These are phyloP conservation scores for Didymella keratinophila DNA, from an alignment of 2,329 filamentous ascomycete genomes.

Conservation along the genomic window DNA sequence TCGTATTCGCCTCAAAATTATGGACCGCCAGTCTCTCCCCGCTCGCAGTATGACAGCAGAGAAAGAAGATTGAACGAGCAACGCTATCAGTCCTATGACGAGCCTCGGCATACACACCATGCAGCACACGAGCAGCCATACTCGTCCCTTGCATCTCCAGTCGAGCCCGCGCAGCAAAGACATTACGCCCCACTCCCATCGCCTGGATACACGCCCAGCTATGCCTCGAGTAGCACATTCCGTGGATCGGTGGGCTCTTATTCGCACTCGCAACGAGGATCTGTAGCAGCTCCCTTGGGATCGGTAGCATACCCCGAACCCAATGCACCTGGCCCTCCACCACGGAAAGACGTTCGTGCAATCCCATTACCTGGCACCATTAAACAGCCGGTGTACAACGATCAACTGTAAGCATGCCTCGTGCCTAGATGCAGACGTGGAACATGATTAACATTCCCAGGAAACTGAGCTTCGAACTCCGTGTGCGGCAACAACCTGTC, in stretches of 20 bases:
- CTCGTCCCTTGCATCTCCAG: constrained; percentile 48
- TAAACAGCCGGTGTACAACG: constrained; percentile 50
- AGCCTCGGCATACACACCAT: constrained; percentile 40
- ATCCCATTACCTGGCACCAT: constrained; percentile 49
- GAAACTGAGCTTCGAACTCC: constrained; percentile 58
- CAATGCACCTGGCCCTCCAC: constrained; percentile 39
- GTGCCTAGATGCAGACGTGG: constrained; percentile 23
- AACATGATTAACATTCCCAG: constrained; percentile 38
- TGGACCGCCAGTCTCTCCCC: constrained; percentile 49
- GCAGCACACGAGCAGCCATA: constrained; percentile 45
- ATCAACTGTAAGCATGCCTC: constrained; percentile 49
- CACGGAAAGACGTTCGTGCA: constrained; percentile 39
- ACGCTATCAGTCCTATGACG: constrained; percentile 44
- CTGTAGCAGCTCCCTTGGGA: constrained; percentile 43
- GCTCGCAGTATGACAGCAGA: constrained; percentile 46
- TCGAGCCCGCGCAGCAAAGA: constrained; percentile 46
- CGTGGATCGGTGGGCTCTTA: constrained; percentile 50
- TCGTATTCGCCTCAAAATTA: constrained; percentile 52
- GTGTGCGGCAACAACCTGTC: constrained; percentile 77
- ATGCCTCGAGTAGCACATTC: constrained; percentile 50
- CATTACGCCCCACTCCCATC: constrained; percentile 48
- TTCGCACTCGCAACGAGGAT: constrained; percentile 47
- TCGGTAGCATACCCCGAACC: constrained; percentile 45
- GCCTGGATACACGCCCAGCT: constrained; percentile 51
- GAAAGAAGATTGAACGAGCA: constrained; percentile 41